Percentiles rank a stretch among this genome's conserved stretches.
These are phyloP conservation scores for Schizosaccharomyces osmophilus DNA, from an alignment of 805 yeast species.

Conservation along the genomic window DNA sequence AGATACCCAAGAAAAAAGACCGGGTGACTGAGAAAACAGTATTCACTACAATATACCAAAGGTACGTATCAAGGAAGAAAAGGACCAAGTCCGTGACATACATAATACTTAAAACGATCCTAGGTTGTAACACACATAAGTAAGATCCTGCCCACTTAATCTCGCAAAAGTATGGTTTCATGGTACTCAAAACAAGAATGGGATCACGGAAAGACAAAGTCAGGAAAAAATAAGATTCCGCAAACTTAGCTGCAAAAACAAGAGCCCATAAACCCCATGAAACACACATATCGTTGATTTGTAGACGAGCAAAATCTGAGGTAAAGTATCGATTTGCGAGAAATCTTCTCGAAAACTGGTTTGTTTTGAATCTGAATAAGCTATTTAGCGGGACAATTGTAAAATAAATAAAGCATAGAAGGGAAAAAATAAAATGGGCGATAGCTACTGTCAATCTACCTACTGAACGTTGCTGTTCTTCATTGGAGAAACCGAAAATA, in stretches of 20 bases:
- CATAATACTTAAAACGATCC: constrained; percentile 79
- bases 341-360: constrained; percentile 62
- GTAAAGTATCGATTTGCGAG: constrained; percentile 90
- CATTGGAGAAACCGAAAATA: constrained; percentile 51
- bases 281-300: constrained; percentile 86
- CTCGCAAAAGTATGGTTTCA: constrained; percentile 79
- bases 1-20: constrained; percentile 97
- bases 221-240: constrained; percentile 83
- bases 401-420: constrained; percentile 64
- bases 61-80: constrained; percentile 94
- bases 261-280: constrained; percentile 77
- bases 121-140: constrained; percentile 68
- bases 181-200: constrained; percentile 62
- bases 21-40: constrained; percentile 90
- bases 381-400: constrained; percentile 94
- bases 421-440: constrained; percentile 69
- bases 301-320: constrained; percentile 58
- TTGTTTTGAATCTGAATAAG: constrained; percentile 74
- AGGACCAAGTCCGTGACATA: constrained; percentile 71
- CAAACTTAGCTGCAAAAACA: constrained; percentile 69
- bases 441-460: constrained; percentile 65
- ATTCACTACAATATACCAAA: constrained; percentile 95
- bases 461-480: constrained; percentile 36
- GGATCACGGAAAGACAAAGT: constrained; percentile 82
- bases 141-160: constrained; percentile 64